Evolutionary conservation across 2,329 filamentous ascomycete genomes (phyloP).

Genomic region (Colletotrichum sp.): DNA sequence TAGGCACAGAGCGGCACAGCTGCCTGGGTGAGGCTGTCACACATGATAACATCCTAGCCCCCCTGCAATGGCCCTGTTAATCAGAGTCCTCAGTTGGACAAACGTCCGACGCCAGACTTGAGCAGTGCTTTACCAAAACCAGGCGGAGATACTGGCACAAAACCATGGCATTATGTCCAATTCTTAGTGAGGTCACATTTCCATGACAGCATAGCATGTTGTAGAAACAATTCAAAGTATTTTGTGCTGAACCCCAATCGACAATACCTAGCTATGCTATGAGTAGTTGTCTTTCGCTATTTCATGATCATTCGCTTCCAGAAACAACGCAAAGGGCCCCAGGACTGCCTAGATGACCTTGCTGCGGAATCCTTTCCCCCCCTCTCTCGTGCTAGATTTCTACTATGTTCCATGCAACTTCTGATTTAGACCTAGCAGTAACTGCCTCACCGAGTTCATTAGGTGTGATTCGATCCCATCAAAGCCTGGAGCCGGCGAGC

Average conservation of each 20-base stretch:
- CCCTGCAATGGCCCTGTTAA: too few species aligned
- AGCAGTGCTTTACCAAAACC: too few species aligned
- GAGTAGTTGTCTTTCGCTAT: constrained; percentile 8
- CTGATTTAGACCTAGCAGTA: constrained; percentile 44
- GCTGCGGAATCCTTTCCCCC: neutral
- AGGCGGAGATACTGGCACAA: too few species aligned
- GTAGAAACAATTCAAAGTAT: neutral
- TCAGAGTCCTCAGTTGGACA: too few species aligned
- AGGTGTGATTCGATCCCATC: constrained; percentile 45
- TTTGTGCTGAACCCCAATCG: neutral
- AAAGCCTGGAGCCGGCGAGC: constrained; percentile 27
- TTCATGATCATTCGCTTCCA: constrained; percentile 17
- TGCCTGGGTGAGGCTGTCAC: too few species aligned
- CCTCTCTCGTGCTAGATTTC: neutral
- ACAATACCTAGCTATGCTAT: constrained; percentile 7
- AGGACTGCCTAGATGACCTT: neutral
- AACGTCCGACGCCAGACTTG: too few species aligned
- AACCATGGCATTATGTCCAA: too few species aligned
- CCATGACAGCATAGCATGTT: neutral
- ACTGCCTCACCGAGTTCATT: constrained; percentile 42
- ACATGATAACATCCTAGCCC: too few species aligned
- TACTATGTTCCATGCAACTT: constrained; percentile 28
- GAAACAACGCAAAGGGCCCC: neutral
- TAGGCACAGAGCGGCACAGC: too few species aligned
- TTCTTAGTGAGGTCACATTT: too few species aligned